Base-by-base conservation (phyloP, 2,329 filamentous ascomycete species). In the Aspergillus luchuensis region DNA sequence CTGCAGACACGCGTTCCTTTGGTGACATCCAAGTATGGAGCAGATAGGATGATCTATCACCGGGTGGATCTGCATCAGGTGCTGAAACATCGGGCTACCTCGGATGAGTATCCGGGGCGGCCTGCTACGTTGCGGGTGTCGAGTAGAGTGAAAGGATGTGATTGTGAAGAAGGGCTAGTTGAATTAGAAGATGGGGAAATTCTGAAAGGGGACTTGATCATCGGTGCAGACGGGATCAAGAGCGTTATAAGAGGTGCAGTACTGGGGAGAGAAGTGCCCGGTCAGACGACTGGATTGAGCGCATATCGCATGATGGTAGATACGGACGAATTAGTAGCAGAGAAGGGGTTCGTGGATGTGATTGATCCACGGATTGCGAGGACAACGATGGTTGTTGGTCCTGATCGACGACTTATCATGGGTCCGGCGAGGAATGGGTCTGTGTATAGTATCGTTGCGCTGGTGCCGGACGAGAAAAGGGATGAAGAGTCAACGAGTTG, bases 301-400 rank as follows among this genome's bases (percentile, higher is more conserved):
- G 50, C 50, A 11, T 52, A 52, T 5, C 50, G 50, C 15, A 52
- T 52, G 50, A 52, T 52, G 50, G 17, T 52, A 3, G 3, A 5
- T 8, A 39, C 28, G 19, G 50, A 21, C 1, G 11, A 10, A 2
- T 6, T 52, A 19, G 3, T 52, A 0, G 8, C 63, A 11, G 66
- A 66, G 21, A 55, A 56, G 2, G 63, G 64, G 0, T 70, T 72
- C 8, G 68, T 65, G 69, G 50, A 68, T 1, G 65, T 72, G 3
- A 71, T 80, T n/a, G 67, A 79, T 15, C 76, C 77, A n/a, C 60
- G 67, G 13, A 68, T 76, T 4, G 71, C 78, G 1, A 74, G 72
- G 54, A 82, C 80, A 2, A 78, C 78, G 1, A 82, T 82, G 80
- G 69, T 82, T 2, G 69, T 82, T 58, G 79, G 74, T 0, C 76